Percentiles rank a stretch among this genome's conserved stretches.
phyloP scores from a whole-genome alignment of 169 alveolate species.

The Cryptosporidium sp. region DNA sequence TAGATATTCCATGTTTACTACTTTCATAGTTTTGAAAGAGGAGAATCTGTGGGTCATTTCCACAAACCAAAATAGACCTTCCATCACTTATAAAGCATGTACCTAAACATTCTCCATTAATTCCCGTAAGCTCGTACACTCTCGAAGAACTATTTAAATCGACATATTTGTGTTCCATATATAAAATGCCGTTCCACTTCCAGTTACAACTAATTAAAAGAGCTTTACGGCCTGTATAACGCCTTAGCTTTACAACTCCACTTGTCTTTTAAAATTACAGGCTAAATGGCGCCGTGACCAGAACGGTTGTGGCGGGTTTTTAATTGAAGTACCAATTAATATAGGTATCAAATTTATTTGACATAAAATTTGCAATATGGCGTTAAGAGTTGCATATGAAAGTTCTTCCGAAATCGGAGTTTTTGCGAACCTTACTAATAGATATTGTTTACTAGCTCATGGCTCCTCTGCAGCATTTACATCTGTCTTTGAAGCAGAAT shows the following conservation, averaged over 20 bases:
- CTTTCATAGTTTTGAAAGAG: constrained; percentile 22
- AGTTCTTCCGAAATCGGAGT: constrained; percentile 98
- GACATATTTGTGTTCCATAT: constrained; percentile 23
- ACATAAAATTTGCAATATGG: constrained; percentile 35
- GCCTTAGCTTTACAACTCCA: background rate
- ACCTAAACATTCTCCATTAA: constrained; percentile 61
- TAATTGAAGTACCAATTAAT: background rate
- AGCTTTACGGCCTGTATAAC: background rate
- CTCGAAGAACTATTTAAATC: constrained; percentile 18
- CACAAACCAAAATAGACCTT: constrained; percentile 42
- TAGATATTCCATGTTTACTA: constrained; percentile 16
- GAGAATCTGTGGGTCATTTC: constrained; percentile 44
- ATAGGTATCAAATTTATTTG: background rate
- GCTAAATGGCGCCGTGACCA: background rate
- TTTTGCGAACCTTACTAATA: constrained; percentile 95
- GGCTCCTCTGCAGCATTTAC: constrained; percentile 97
- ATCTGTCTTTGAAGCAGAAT: constrained; percentile 95
- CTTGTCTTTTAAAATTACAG: background rate
- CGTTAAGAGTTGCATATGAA: constrained; percentile 87
- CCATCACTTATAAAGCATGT: constrained; percentile 48
- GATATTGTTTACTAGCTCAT: constrained; percentile 94
- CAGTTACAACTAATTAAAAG: background rate
- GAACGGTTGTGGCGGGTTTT: background rate
- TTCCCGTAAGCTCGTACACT: constrained; percentile 69
- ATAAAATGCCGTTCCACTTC: background rate